These are phyloP conservation scores for Phaeosphaeria sp. DNA, from an alignment of 2,329 filamentous ascomycete genomes.

Conservation along the genomic window DNA sequence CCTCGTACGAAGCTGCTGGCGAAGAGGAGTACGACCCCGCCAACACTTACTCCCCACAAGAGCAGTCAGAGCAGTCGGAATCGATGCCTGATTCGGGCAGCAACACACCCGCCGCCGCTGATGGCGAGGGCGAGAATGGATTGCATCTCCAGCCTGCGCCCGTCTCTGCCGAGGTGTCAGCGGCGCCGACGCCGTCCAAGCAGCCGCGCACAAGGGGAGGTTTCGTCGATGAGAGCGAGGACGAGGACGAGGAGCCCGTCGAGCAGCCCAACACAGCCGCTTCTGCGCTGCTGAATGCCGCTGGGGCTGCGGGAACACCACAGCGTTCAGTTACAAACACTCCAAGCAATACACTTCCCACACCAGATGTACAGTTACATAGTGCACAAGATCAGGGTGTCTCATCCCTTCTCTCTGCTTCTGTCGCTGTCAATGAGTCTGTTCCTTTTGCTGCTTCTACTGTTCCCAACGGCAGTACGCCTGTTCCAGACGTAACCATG, in stretches of 20 bases:
- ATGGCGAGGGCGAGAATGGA: slow-evolving; percentile 27
- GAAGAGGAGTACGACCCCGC: slow-evolving; percentile 51
- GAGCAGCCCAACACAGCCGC: slow-evolving; percentile 58
- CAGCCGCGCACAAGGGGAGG: slow-evolving; percentile 64
- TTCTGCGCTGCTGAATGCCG: slow-evolving; percentile 56
- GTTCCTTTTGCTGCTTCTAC: slow-evolving; percentile 59
- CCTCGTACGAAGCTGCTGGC: slow-evolving; percentile 53
- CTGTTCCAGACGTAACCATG: slow-evolving; percentile 46
- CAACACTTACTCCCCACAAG: slow-evolving; percentile 29
- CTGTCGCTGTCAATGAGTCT: slow-evolving; percentile 51
- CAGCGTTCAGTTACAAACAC: slow-evolving; percentile 63
- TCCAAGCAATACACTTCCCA: slow-evolving; percentile 61
- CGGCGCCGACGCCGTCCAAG: slow-evolving; percentile 42
- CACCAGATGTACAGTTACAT: slow-evolving; percentile 67
- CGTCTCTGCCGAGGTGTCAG: slow-evolving; percentile 28
- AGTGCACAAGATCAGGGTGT: slow-evolving; percentile 61
- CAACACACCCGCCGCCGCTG: slow-evolving; percentile 27
- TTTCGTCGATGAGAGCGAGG: slow-evolving; percentile 69
- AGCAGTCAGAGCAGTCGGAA: slow-evolving; percentile 29
- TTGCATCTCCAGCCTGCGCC: slow-evolving; percentile 29
- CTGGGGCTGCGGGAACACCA: slow-evolving; percentile 57
- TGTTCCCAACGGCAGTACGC: slow-evolving; percentile 54
- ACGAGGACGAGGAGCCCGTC: slow-evolving; percentile 58
- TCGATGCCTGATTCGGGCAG: slow-evolving; percentile 38
- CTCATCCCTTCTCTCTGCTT: slow-evolving; percentile 46